phyloP scores from a whole-genome alignment of 1,139 yeast genomes.

The Geotrichum histeridarum region DNA sequence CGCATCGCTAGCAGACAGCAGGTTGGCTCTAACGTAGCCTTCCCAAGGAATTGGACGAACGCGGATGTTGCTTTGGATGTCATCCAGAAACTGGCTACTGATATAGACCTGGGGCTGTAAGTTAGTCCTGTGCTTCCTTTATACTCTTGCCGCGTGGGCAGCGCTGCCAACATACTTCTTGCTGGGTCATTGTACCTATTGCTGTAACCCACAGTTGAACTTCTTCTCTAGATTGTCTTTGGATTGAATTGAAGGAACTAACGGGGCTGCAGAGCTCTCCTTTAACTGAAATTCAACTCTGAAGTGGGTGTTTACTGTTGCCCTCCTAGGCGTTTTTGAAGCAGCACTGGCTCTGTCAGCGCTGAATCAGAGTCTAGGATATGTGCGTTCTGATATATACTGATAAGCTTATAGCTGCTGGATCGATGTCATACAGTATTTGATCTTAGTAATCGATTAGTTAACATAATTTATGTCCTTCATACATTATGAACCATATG shows the following conservation, averaged over 20 bases:
- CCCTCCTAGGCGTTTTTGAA: background rate
- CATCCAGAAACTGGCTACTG: conserved; percentile 47
- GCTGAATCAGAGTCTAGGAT: background rate
- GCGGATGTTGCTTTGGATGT: conserved; percentile 66
- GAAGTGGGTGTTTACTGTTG: background rate
- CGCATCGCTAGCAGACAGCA: conserved; percentile 62
- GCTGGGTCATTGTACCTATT: conserved; percentile 4
- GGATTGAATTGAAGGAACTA: background rate
- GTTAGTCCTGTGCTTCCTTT: background rate
- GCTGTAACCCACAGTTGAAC: background rate
- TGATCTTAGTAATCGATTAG: too few species aligned
- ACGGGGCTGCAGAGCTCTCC: conserved; percentile 1
- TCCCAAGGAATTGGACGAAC: conserved; percentile 91
- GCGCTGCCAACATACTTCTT: background rate
- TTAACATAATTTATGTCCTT: too few species aligned
- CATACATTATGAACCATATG: too few species aligned
- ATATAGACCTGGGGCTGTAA: conserved; percentile 1
- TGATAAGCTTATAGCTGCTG: too few species aligned
- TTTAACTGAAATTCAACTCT: conserved; percentile 2
- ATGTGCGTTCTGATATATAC: background rate
- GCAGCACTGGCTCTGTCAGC: conserved; percentile 4
- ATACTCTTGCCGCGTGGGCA: background rate
- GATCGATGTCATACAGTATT: too few species aligned
- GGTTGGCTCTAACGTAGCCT: conserved; percentile 73
- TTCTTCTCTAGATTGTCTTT: background rate